Evolutionary conservation across 495 filamentous ascomycete species (phyloP).

Genomic region (Viridothelium virens): DNA sequence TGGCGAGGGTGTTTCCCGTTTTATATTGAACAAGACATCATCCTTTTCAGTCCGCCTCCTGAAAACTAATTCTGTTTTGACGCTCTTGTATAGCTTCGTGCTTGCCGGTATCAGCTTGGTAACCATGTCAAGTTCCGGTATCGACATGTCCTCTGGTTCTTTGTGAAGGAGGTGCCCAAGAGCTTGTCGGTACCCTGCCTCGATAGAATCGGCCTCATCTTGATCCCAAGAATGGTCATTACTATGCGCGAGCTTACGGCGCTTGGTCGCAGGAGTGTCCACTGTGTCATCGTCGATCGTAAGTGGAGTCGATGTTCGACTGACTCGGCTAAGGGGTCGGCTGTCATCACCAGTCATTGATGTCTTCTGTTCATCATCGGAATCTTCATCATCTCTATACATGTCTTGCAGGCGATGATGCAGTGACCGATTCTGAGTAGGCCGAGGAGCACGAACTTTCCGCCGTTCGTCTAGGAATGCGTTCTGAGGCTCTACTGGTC

Average conservation of each 20-base stretch:
- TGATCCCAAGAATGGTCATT: constrained; percentile 25
- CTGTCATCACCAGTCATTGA: constrained; percentile 69
- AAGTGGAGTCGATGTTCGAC: constrained; percentile 59
- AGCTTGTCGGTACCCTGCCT: constrained; percentile 29
- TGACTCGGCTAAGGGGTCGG: constrained; percentile 68
- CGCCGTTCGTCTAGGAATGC: constrained; percentile 67
- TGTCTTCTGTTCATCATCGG: constrained; percentile 45
- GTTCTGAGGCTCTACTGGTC: constrained; percentile 55
- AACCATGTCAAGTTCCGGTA: constrained; percentile 37
- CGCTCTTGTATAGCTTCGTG: constrained; percentile 64
- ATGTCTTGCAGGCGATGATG: constrained; percentile 45
- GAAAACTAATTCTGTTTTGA: constrained; percentile 50
- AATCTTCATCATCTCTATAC: constrained; percentile 41
- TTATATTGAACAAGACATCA: constrained; percentile 65
- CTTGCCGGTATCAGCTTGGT: constrained; percentile 37
- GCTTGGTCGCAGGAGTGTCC: constrained; percentile 29
- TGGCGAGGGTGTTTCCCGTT: constrained; percentile 12
- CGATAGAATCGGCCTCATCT: constrained; percentile 35
- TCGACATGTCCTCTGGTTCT: constrained; percentile 39
- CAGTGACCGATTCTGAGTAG: constrained; percentile 47
- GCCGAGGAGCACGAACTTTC: constrained; percentile 47
- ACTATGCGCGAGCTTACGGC: constrained; percentile 27
- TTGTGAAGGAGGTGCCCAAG: constrained; percentile 37
- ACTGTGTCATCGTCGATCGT: constrained; percentile 44
- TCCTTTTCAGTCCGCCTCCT: constrained; percentile 71